phyloP scores from a whole-genome alignment of 305 asterid species.

The Andrographis paniculata region DNA sequence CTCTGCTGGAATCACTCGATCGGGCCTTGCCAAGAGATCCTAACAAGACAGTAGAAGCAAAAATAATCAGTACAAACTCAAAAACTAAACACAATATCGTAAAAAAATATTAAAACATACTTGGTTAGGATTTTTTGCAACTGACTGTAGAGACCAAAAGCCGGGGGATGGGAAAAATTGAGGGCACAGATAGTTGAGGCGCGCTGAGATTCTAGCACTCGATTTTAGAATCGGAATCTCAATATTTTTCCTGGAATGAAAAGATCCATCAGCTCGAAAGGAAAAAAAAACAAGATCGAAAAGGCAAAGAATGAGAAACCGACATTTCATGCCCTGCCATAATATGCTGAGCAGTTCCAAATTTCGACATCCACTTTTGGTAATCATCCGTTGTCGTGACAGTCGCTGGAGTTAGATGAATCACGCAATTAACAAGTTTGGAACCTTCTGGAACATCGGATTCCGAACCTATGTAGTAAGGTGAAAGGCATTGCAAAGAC shows the following conservation, averaged over 20 bases:
- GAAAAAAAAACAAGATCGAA: not conserved
- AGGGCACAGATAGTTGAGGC: constrained; percentile 80
- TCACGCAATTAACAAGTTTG: constrained; percentile 65
- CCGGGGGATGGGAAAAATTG: constrained; percentile 89
- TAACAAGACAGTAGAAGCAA: constrained; percentile 28
- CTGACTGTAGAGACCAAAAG: constrained; percentile 49
- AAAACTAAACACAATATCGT: not conserved
- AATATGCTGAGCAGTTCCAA: constrained; percentile 79
- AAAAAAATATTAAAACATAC: constrained; percentile 20
- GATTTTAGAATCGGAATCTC: constrained; percentile 78
- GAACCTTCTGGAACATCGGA: constrained; percentile 31
- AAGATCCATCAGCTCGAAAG: constrained; percentile 18
- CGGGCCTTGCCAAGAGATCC: constrained; percentile 33
- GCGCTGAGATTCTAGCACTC: constrained; percentile 76
- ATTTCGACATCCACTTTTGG: constrained; percentile 71
- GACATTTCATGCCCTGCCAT: constrained; percentile 95
- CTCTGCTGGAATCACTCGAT: constrained; percentile 55
- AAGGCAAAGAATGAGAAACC: constrained; percentile 18
- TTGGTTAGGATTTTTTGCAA: constrained; percentile 25
- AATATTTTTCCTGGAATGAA: constrained; percentile 59
- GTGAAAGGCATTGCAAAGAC: constrained; percentile 37
- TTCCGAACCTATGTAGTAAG: constrained; percentile 42
- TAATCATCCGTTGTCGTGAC: constrained; percentile 48
- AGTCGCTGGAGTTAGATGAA: constrained; percentile 66
- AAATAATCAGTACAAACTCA: constrained; percentile 4